phyloP scores from a whole-genome alignment of 371 early-diverging fungal species.

The Coemansia sp. region DNA sequence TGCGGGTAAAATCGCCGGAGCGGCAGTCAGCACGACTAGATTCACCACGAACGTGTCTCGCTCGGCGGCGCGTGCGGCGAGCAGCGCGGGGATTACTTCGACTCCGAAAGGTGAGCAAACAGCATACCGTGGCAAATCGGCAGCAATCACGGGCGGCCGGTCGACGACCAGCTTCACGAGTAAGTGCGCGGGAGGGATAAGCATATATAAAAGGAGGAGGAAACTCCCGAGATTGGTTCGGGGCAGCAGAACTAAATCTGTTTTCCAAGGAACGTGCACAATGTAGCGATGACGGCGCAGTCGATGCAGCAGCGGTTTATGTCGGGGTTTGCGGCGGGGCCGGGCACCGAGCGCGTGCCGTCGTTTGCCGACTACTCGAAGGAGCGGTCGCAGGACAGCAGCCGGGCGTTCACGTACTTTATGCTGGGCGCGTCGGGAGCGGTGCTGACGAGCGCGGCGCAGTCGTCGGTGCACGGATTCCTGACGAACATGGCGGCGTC shows the following conservation, averaged over 20 bases:
- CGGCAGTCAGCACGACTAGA: conserved; percentile 40
- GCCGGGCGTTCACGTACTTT: conserved; percentile 86
- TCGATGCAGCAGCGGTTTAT: conserved; percentile 51
- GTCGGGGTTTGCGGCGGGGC: conserved; percentile 51
- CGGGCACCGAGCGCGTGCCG: conserved; percentile 48
- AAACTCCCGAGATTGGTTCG: no score
- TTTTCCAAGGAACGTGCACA: background rate
- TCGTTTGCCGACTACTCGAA: conserved; percentile 53
- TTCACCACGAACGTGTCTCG: conserved; percentile 44
- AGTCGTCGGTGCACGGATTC: conserved; percentile 90
- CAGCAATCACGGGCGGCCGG: conserved; percentile 18
- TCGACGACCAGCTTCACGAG: conserved; percentile 36
- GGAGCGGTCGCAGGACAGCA: conserved; percentile 63
- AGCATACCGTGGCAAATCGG: conserved; percentile 27
- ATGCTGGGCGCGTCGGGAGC: conserved; percentile 92
- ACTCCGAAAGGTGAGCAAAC: conserved; percentile 20
- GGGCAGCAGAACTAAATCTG: no score
- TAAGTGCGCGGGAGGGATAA: conserved; percentile 14
- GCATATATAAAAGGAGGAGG: background rate
- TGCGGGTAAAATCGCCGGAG: conserved; percentile 34
- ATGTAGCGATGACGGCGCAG: conserved; percentile 22
- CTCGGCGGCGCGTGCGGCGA: conserved; percentile 30
- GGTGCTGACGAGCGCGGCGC: conserved; percentile 82
- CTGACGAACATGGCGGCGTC: conserved; percentile 91
- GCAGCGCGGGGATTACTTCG: conserved; percentile 21